These are phyloP conservation scores for Phytophthora macrochlamydospora DNA, from an alignment of 352 stramenopile genomes.

Conservation along the genomic window DNA sequence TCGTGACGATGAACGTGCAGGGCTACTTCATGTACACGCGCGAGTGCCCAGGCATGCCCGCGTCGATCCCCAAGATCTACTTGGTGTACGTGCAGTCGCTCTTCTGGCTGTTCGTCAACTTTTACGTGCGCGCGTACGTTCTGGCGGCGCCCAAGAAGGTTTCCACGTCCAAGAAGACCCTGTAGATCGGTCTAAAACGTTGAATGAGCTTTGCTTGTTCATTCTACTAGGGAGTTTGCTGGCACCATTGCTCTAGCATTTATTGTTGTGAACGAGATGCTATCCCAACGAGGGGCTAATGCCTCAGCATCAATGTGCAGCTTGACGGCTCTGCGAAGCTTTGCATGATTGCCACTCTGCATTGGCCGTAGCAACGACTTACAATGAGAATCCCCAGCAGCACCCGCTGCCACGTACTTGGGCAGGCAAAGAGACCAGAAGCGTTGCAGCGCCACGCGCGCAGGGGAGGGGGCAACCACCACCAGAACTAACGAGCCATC, in stretches of 20 bases:
- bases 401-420: too few relatives aligned
- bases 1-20: conserved; percentile 79
- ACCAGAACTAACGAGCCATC: conserved; percentile 18
- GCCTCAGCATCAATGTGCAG: too few relatives aligned
- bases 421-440: background rate
- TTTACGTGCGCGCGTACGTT: conserved; percentile 93
- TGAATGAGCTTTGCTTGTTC: conserved; percentile 1
- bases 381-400: too few relatives aligned
- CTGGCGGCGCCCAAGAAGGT: conserved; percentile 31
- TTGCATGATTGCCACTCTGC: too few relatives aligned
- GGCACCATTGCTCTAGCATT: background rate
- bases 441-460: conserved; percentile 10
- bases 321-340: too few relatives aligned
- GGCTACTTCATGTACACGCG: conserved; percentile 73
- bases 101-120: conserved; percentile 96
- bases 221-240: background rate
- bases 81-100: conserved; percentile 95
- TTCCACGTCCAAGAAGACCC: conserved; percentile 27
- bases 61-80: conserved; percentile 84
- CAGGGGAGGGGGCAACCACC: conserved; percentile 1
- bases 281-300: background rate
- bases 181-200: conserved; percentile 3
- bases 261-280: background rate
- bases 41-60: conserved; percentile 78
- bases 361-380: too few relatives aligned